Conservation (phyloP, 768 basidiomycete genomes). For the Daedaleopsis sinensis region DNA sequence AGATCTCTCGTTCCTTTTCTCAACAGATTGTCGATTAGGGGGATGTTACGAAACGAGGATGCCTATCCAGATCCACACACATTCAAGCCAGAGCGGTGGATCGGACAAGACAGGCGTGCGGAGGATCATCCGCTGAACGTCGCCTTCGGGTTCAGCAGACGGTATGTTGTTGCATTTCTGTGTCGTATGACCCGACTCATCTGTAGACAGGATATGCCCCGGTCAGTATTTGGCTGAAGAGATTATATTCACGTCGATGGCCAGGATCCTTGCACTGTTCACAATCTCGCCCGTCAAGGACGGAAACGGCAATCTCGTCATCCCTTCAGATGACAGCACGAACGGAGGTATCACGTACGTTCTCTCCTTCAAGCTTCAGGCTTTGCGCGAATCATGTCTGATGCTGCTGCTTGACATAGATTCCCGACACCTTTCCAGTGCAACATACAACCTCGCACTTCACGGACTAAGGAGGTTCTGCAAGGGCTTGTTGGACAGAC, state of each 20-base stretch:
- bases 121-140: slow-evolving; percentile 3
- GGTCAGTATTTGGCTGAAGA: slow-evolving; percentile 11
- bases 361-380: background rate
- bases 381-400: background rate
- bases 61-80: slow-evolving; percentile 34
- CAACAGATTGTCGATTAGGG: slow-evolving; percentile 3
- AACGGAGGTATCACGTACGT: slow-evolving; percentile 9
- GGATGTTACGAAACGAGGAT: slow-evolving; percentile 51
- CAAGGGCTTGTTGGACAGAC: background rate
- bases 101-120: slow-evolving; percentile 6
- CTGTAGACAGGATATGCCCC: slow-evolving; percentile 12
- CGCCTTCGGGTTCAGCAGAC: slow-evolving; percentile 8
- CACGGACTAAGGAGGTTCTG: background rate
- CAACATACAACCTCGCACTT: background rate
- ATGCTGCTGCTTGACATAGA: background rate
- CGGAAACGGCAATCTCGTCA: slow-evolving; percentile 4
- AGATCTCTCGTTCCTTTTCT: background rate
- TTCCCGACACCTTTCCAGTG: background rate
- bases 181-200: too few species aligned
- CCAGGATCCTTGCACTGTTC: slow-evolving; percentile 15
- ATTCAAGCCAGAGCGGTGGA: slow-evolving; percentile 29
- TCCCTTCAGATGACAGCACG: slow-evolving; percentile 2
- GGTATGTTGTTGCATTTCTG: background rate
- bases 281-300: slow-evolving; percentile 7
- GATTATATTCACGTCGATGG: slow-evolving; percentile 12